phyloP scores from a whole-genome alignment of 1,139 yeast species.

The Pichia sp. region DNA sequence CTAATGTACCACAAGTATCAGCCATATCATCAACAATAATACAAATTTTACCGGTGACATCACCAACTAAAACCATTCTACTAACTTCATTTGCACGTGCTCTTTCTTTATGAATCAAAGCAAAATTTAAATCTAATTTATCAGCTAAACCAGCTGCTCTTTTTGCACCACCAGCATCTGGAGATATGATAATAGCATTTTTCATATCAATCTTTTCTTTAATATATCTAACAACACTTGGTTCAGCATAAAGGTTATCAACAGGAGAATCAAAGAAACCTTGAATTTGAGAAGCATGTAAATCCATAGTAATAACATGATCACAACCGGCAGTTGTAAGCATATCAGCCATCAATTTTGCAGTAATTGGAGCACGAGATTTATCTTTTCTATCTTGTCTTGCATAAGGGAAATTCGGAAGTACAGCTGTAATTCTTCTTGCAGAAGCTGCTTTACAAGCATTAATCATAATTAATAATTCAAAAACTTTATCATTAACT shows the following conservation, averaged over 20 bases:
- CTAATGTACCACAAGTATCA: slow-evolving; percentile 95
- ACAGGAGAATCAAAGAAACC: slow-evolving; percentile 96
- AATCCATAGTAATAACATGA: slow-evolving; percentile 95
- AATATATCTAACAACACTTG: slow-evolving; percentile 84
- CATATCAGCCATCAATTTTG: slow-evolving; percentile 93
- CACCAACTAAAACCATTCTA: slow-evolving; percentile 95
- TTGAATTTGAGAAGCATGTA: slow-evolving; percentile 96
- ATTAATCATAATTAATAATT: slow-evolving; percentile 82
- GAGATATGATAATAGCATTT: slow-evolving; percentile 83
- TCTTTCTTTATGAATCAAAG: slow-evolving; percentile 94
- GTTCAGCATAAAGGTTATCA: slow-evolving; percentile 94
- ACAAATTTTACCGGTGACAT: slow-evolving; percentile 81
- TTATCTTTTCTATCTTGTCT: slow-evolving; percentile 97
- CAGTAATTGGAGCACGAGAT: slow-evolving; percentile 94
- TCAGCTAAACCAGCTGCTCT: slow-evolving; percentile 96
- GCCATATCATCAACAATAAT: slow-evolving; percentile 97
- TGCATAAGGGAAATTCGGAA: slow-evolving; percentile 96
- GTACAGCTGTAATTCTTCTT: slow-evolving; percentile 87
- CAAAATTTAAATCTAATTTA: slow-evolving; percentile 85
- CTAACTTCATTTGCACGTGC: slow-evolving; percentile 92
- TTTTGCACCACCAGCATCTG: slow-evolving; percentile 99
- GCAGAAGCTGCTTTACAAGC: slow-evolving; percentile 97
- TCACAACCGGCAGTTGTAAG: slow-evolving; percentile 93
- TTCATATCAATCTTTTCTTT: slow-evolving; percentile 62
- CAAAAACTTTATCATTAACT: slow-evolving; percentile 85